phyloP scores from a whole-genome alignment of 768 basidiomycete species.

The Amanita inopinata region DNA sequence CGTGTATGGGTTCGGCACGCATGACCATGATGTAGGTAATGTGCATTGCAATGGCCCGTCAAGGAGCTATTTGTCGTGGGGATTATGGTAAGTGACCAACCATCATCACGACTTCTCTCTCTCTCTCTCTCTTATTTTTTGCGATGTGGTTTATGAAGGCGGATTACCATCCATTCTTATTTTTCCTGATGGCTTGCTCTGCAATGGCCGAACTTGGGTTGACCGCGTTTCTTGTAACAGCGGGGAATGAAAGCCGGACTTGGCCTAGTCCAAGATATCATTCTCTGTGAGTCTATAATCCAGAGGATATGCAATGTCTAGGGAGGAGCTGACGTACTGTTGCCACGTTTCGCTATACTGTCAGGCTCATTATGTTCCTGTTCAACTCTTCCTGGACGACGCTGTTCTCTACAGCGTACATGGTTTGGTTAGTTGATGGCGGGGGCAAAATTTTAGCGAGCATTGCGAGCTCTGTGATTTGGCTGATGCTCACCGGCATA shows the following conservation, averaged over 20 bases:
- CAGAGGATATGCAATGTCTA: too few species aligned
- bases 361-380: conserved; percentile 46
- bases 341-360: neutral
- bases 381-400: conserved; percentile 72
- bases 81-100: too few species aligned
- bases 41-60: neutral
- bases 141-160: conserved; percentile 37
- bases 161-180: conserved; percentile 53
- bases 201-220: conserved; percentile 69
- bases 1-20: neutral
- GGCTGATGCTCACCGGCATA: conserved; percentile 53
- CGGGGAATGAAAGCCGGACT: conserved; percentile 50
- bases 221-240: conserved; percentile 61
- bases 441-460: conserved; percentile 62
- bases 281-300: conserved; percentile 40
- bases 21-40: neutral
- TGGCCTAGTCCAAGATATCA: conserved; percentile 60
- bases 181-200: conserved; percentile 53
- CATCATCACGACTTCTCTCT: too few species aligned
- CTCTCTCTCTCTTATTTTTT: too few species aligned
- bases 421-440: conserved; percentile 62
- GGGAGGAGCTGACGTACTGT: conserved; percentile 8
- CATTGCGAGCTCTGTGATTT: conserved; percentile 67
- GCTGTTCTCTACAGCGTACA: conserved; percentile 57
- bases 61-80: neutral